Percentiles rank a stretch among this genome's conserved stretches.
Evolutionary conservation across 139 green algal genomes (phyloP).

Genomic region (Haematococcus sp.): DNA sequence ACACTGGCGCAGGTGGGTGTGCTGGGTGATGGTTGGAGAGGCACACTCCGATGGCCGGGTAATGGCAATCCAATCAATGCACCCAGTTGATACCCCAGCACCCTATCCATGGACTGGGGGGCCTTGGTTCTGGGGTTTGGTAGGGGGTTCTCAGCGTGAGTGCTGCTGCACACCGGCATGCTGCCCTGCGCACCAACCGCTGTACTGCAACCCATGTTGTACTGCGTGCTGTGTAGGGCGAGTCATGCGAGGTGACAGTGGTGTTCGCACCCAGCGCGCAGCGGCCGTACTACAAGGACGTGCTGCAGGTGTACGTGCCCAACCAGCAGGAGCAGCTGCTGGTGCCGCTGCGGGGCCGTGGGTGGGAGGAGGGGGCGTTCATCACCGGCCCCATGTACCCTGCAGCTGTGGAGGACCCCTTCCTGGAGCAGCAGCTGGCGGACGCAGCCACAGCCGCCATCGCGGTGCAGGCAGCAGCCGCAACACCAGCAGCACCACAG

Average conservation of each 20-base stretch:
- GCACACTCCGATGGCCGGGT: no score
- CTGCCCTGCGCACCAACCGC: no score
- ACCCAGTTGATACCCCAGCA: no score
- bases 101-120: no score
- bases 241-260: conserved; percentile 38
- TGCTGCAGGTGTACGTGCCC: conserved; percentile 42
- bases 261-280: conserved; percentile 41
- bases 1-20: conserved; percentile 28
- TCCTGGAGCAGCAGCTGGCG: conserved; percentile 37
- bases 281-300: conserved; percentile 50
- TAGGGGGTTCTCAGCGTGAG: no score
- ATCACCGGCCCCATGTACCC: conserved; percentile 37
- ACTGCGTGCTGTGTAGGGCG: conserved; percentile 28
- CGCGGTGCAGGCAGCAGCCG: neutral
- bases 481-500: neutral
- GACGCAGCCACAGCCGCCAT: conserved; percentile 7
- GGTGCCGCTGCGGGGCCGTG: conserved; percentile 37
- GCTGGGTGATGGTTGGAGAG: no score
- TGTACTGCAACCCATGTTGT: no score
- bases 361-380: conserved; percentile 53
- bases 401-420: conserved; percentile 29
- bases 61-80: no score
- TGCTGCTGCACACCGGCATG: no score
- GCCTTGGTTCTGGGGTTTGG: no score
- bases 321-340: conserved; percentile 57